Conservation (phyloP, 176 grass and related monocot species). For the Musa beccarii region DNA sequence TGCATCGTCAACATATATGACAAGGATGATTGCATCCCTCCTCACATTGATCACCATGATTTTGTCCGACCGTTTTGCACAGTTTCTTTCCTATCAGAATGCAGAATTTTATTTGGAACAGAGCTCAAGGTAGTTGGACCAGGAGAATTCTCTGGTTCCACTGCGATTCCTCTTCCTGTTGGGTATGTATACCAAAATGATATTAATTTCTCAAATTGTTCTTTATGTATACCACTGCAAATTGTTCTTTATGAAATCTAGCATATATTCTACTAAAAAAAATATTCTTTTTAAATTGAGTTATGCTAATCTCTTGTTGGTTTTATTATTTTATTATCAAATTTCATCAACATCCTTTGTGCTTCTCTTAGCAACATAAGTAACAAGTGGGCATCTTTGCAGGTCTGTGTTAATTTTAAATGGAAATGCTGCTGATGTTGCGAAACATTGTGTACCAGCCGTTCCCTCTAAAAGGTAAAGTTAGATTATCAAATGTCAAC, state of each 20-base stretch:
- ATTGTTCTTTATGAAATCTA: no score
- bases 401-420: conserved; percentile 51
- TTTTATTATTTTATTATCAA: not conserved
- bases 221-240: no score
- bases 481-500: not conserved
- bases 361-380: no score
- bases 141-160: conserved; percentile 30
- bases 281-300: not conserved
- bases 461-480: conserved; percentile 39
- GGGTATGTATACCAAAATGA: conserved; percentile 22
- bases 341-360: no score
- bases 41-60: conserved; percentile 52
- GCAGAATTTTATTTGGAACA: conserved; percentile 36
- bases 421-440: conserved; percentile 49
- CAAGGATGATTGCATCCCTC: conserved; percentile 56
- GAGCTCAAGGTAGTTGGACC: conserved; percentile 18
- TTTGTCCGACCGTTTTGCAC: conserved; percentile 54
- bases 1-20: conserved; percentile 76
- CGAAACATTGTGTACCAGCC: conserved; percentile 61
- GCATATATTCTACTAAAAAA: no score
- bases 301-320: not conserved
- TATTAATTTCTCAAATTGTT: not conserved
- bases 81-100: conserved; percentile 49
- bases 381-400: not conserved
- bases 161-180: conserved; percentile 21